Evolutionary conservation across 2,329 filamentous ascomycete species (phyloP).

Genomic region (Aaosphaeria arxii): DNA sequence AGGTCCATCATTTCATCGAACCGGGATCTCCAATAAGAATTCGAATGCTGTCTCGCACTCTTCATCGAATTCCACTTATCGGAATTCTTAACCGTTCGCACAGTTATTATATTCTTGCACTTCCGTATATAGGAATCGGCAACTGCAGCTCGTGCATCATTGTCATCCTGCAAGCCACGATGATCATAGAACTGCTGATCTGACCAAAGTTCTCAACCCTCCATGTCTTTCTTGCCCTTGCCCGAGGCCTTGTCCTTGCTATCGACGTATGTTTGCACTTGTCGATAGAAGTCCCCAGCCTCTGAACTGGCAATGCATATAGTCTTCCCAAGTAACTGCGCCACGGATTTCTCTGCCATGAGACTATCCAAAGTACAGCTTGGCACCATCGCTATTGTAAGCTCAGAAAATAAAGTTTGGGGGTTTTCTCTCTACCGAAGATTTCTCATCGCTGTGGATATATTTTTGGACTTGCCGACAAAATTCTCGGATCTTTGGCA

Average conservation of each 20-base stretch:
- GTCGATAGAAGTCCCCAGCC: slow-evolving; percentile 43
- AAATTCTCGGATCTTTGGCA: too few relatives aligned
- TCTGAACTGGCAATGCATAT: slow-evolving; percentile 39
- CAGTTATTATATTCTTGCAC: too few relatives aligned
- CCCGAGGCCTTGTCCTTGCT: slow-evolving; percentile 50
- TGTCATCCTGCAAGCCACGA: slow-evolving; percentile 59
- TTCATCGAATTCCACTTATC: too few relatives aligned
- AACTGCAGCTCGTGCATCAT: slow-evolving; percentile 57
- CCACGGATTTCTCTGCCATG: slow-evolving; percentile 40
- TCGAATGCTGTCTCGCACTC: too few relatives aligned
- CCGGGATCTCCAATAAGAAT: too few relatives aligned
- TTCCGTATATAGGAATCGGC: slow-evolving; percentile 53
- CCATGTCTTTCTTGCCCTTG: slow-evolving; percentile 25
- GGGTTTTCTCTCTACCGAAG: too few relatives aligned
- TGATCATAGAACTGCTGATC: slow-evolving; percentile 50
- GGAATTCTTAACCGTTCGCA: too few relatives aligned
- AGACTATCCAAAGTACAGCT: slow-evolving; percentile 40
- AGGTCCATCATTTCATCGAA: too few relatives aligned
- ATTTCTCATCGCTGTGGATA: too few relatives aligned
- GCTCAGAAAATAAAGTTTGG: too few relatives aligned
- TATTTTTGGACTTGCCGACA: too few relatives aligned
- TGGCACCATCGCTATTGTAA: slow-evolving; percentile 16
- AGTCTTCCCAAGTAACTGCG: slow-evolving; percentile 46
- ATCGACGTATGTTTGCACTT: slow-evolving; percentile 53
- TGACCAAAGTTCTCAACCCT: slow-evolving; percentile 23